phyloP scores from a whole-genome alignment of 2,329 filamentous ascomycete species.

The Tolypocladium ovalisporum region DNA sequence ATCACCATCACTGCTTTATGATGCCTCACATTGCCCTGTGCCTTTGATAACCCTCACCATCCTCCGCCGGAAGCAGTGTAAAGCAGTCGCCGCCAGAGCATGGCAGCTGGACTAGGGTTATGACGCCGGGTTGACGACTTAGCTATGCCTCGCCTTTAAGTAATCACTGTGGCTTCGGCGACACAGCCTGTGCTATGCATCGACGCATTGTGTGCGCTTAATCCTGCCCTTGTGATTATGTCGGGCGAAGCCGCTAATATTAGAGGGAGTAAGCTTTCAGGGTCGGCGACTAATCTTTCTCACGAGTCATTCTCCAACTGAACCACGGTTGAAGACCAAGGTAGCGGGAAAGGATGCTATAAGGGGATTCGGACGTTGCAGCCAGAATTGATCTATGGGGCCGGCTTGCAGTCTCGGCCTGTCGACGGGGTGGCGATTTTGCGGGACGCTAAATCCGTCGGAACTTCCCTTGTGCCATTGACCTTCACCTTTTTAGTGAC shows the following conservation, averaged over 20 bases:
- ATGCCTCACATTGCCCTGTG: no score
- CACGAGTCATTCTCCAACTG: no score
- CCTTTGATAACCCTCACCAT: no score
- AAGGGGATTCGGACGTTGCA: constrained; percentile 16
- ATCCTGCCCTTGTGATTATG: constrained; percentile 33
- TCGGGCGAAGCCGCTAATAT: constrained; percentile 29
- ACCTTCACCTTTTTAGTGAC: no score
- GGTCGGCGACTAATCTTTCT: constrained; percentile 29
- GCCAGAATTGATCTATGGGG: constrained; percentile 33
- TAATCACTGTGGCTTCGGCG: constrained; percentile 27
- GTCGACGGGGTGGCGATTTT: constrained; percentile 39
- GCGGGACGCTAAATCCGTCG: constrained; percentile 36
- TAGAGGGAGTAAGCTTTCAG: constrained; percentile 26
- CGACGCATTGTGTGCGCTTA: constrained; percentile 35
- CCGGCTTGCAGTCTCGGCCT: constrained; percentile 28
- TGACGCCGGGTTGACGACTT: no score
- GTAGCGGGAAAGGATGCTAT: constrained; percentile 12
- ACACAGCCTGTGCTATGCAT: constrained; percentile 39
- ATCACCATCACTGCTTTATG: no score
- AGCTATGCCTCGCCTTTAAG: no score
- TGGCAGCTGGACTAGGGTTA: no score
- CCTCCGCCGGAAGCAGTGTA: no score
- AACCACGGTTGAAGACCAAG: no score
- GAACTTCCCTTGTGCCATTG: no score
- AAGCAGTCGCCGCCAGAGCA: no score